These are phyloP conservation scores for Didymosphaeria variabile DNA, from an alignment of 2,329 filamentous ascomycete genomes.

Conservation along the genomic window DNA sequence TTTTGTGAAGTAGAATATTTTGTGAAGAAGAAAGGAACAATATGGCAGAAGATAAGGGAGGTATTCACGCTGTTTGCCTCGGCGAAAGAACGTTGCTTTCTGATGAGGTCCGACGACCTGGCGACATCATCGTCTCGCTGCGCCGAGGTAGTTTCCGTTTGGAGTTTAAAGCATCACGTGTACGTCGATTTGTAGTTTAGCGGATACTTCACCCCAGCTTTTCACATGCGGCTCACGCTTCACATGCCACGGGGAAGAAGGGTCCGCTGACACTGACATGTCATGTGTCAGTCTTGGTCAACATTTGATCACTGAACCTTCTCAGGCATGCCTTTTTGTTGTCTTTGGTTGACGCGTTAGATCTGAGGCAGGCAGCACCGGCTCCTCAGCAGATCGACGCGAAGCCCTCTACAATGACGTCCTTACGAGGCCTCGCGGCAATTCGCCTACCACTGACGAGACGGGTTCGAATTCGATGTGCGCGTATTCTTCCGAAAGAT, in stretches of 20 bases:
- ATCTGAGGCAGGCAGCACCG: background rate
- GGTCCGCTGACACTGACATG: conserved; percentile 1
- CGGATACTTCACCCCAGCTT: conserved; percentile 16
- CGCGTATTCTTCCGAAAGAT: background rate
- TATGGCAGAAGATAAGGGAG: conserved; percentile 7
- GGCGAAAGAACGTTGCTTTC: conserved; percentile 14
- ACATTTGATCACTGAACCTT: background rate
- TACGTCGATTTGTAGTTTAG: background rate
- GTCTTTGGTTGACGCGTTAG: background rate
- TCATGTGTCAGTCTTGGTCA: background rate
- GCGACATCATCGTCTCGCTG: conserved; percentile 14
- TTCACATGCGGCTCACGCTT: conserved; percentile 33
- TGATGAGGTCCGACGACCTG: conserved; percentile 20
- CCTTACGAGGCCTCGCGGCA: too few species aligned
- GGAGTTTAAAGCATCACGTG: conserved; percentile 17
- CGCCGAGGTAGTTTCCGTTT: conserved; percentile 28
- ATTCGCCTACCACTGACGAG: background rate
- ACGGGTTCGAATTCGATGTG: background rate
- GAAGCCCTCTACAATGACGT: background rate
- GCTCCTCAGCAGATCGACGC: background rate
- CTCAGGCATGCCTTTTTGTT: background rate
- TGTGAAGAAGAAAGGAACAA: conserved; percentile 15
- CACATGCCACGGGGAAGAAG: conserved; percentile 21
- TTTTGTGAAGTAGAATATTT: conserved; percentile 26
- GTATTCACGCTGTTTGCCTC: background rate